Evolutionary conservation across 1,284 basidiomycete genomes (phyloP).

Genomic region (Kwoniella shivajii): DNA sequence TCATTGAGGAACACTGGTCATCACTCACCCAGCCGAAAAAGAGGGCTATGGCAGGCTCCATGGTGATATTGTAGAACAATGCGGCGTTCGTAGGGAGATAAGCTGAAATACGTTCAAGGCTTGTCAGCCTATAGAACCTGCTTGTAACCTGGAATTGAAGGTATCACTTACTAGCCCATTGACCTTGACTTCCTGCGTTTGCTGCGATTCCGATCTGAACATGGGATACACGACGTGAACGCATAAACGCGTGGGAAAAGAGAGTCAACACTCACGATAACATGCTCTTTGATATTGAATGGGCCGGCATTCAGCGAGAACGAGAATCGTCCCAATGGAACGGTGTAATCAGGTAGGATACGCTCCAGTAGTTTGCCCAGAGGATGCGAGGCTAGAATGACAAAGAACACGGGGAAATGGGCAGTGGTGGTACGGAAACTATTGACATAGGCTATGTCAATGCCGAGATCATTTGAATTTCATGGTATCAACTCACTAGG

Average conservation of each 20-base stretch:
- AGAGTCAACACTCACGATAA: conserved; percentile 61
- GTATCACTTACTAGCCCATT: conserved; percentile 14
- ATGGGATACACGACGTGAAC: no score
- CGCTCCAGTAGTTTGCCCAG: conserved; percentile 80
- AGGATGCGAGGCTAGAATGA: conserved; percentile 20
- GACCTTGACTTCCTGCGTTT: conserved; percentile 57
- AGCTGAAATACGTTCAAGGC: background rate
- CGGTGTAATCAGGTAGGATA: conserved; percentile 73
- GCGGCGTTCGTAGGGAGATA: conserved; percentile 23
- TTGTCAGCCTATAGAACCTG: background rate
- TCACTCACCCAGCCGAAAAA: conserved; percentile 26
- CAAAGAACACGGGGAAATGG: conserved; percentile 26
- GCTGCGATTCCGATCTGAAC: conserved; percentile 83
- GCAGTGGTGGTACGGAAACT: conserved; percentile 25
- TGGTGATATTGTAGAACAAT: conserved; percentile 23
- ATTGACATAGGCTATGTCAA: background rate
- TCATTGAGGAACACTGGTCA: background rate
- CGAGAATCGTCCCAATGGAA: conserved; percentile 62
- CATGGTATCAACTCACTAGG: conserved; percentile 13
- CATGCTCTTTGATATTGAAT: conserved; percentile 84
- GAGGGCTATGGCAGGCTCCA: conserved; percentile 25
- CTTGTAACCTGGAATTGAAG: background rate
- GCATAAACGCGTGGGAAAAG: no score
- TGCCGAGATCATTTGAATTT: background rate
- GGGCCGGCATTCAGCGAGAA: conserved; percentile 90